Base-by-base conservation (phyloP, 2,329 filamentous ascomycete genomes). In the Hirsutella rhossiliensis region DNA sequence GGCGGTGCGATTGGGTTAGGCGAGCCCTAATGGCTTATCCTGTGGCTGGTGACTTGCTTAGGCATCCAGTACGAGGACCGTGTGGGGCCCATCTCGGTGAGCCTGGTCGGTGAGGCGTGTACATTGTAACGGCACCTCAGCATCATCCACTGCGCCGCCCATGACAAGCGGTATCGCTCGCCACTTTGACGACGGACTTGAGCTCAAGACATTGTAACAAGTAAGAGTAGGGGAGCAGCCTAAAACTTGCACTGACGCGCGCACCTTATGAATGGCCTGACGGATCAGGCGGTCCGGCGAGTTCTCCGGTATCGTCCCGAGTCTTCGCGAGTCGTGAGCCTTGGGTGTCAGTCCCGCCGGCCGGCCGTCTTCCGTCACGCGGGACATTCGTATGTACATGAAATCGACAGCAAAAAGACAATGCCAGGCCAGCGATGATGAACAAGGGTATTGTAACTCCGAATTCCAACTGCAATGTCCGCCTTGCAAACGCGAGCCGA, bases 1-100 rank as follows among this genome's bases (percentile, higher is more conserved):
- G 27, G 27, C 41, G 47, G 54, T 54, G 54, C 45, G 54, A 47
- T 51, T 46, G 50, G 54, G 53, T 56, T 59, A 54, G 52, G 49
- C 55, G 56, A 60, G 57, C 57, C 57, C 57, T 60, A 60, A 60
- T 52, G 43, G 38, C 19, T 20, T 32, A 18, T 28, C 19, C 17
- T 37, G 34, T 37, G 34, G 34, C 34, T 37, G 34, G 17, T 11
- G 34, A 5, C 15, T 37, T 37, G 34, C 34, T n/a, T 11, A 17
- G 15, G n/a, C 15, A 11, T 11, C 7, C 15, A 34, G 8, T 15
- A 15, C 13, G 32, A 6, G 32, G 32, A 17, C 15, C 34, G 4
- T 17, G 34, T 36, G 34, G 34, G 34, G 12, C 34, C 5, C 4
- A 11, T 5, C 31, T 34, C 31, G 31, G 31, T 34, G 31, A 34